Base-by-base conservation (phyloP, 441 rosid genomes). In the Jatropha podagrica region DNA sequence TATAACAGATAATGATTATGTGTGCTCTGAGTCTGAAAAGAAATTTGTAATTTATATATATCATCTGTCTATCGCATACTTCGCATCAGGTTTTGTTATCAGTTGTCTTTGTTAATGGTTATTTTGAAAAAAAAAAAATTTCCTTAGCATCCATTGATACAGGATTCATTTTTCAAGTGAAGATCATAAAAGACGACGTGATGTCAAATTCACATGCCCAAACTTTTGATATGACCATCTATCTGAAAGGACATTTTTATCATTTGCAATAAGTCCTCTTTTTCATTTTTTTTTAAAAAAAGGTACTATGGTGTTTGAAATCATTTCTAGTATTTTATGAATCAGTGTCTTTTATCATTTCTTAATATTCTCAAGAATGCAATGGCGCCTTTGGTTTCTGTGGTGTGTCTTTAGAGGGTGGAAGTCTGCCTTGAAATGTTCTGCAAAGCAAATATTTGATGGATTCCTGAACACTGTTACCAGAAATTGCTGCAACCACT, bases 371-470 rank as follows among this genome's bases (percentile, higher is more conserved):
- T 60, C 48, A 46, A 38, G 70, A 65, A 40, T 20, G 18, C n/a
- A n/a, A 17, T 14, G 15, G 8, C 20, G 52, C 49, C 44, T 38
- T 49, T 18, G 54, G 38, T 23, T 69, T 51, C 15, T 9, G 11
- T 8, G 7, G 38, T 62, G 23, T 40, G 18, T 69, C 17, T 23
- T 54, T 4, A 40, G 49, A 54, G 52, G 3, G 27, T 7, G 38
- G 27, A 27, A 27, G 27, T 73, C 13, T 49, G 49, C 49, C 18
- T 17, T 48, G 68, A 56, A 56, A 7, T 26, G 64, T 26, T 26
- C 15, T 49, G 37, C 18, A 61, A 64, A 65, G 76, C 69, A 64
- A 64, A 49, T 40, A n/a, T 38, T 38, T 51, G 52, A 41, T 52
- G 38, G 9, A 26, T 64, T 44, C 65, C 54, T 26, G 7, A 14